These are phyloP conservation scores for Amanita brunnescens DNA, from an alignment of 768 basidiomycete genomes.

Conservation along the genomic window DNA sequence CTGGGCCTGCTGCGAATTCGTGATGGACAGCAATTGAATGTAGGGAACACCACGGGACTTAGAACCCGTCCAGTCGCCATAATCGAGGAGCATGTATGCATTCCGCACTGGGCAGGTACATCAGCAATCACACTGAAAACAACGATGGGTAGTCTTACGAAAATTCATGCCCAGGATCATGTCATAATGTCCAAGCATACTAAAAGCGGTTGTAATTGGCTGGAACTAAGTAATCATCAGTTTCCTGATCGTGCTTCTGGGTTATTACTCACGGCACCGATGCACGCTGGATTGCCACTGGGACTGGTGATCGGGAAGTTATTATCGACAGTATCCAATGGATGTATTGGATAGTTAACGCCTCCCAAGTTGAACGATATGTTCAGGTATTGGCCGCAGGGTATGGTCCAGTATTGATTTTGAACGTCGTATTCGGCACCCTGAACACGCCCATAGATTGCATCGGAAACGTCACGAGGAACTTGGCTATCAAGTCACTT, in stretches of 20 bases:
- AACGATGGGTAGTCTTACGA: conserved; percentile 32
- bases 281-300: conserved; percentile 48
- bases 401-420: conserved; percentile 59
- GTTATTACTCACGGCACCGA: conserved; percentile 49
- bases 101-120: conserved; percentile 56
- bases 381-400: conserved; percentile 66
- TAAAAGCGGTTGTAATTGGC: conserved; percentile 75
- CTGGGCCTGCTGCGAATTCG: conserved; percentile 41
- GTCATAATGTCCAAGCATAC: conserved; percentile 69
- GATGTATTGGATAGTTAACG: conserved; percentile 59
- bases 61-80: conserved; percentile 56
- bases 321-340: conserved; percentile 57
- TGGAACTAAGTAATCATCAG: conserved; percentile 49
- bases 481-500: conserved; percentile 46
- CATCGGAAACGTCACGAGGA: conserved; percentile 65
- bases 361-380: conserved; percentile 69
- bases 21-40: conserved; percentile 61
- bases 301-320: conserved; percentile 42
- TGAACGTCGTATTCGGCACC: conserved; percentile 56
- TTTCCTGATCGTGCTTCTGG: neutral
- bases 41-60: conserved; percentile 48
- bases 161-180: conserved; percentile 81
- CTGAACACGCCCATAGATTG: conserved; percentile 71
- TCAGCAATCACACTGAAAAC: neutral
- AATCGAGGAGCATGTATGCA: conserved; percentile 62